phyloP scores from a whole-genome alignment of 768 basidiomycete genomes.

The Rhodosporidiobolus odoratus region DNA sequence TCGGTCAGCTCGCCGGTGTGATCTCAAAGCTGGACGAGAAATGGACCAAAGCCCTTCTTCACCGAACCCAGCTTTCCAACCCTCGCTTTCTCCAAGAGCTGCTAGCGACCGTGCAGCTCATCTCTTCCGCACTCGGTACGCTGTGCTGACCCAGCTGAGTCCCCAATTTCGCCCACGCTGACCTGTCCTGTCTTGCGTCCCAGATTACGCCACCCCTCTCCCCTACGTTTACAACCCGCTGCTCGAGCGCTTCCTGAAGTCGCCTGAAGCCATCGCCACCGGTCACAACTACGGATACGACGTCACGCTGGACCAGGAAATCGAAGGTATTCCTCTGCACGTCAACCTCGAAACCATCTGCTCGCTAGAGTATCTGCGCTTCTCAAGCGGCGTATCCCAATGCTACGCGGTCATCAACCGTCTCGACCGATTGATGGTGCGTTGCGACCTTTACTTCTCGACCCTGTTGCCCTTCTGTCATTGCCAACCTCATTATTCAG shows the following conservation, averaged over 20 bases:
- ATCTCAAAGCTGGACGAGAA: constrained; percentile 22
- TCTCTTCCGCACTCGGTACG: constrained; percentile 26
- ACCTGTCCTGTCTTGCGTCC: no score
- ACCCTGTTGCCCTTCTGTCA: not conserved
- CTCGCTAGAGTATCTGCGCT: constrained; percentile 39
- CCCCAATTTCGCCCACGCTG: no score
- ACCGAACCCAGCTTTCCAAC: constrained; percentile 35
- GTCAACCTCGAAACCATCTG: constrained; percentile 37
- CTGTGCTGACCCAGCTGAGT: not conserved
- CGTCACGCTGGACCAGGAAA: constrained; percentile 14
- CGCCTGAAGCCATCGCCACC: constrained; percentile 20
- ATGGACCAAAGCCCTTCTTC: constrained; percentile 39
- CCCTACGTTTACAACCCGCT: constrained; percentile 38
- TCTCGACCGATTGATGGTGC: constrained; percentile 35
- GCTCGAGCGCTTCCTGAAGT: constrained; percentile 32
- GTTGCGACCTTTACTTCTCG: not conserved
- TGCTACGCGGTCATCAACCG: constrained; percentile 39
- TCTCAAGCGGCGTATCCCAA: constrained; percentile 33
- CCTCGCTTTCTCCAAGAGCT: constrained; percentile 36
- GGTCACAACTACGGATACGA: constrained; percentile 31
- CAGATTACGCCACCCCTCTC: constrained; percentile 19
- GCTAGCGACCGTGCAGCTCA: constrained; percentile 25
- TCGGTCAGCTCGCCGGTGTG: constrained; percentile 31
- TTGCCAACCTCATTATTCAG: no score
- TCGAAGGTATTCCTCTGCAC: constrained; percentile 33